phyloP scores from a whole-genome alignment of 495 filamentous ascomycete species.

The Penicillium dipodomyicola region DNA sequence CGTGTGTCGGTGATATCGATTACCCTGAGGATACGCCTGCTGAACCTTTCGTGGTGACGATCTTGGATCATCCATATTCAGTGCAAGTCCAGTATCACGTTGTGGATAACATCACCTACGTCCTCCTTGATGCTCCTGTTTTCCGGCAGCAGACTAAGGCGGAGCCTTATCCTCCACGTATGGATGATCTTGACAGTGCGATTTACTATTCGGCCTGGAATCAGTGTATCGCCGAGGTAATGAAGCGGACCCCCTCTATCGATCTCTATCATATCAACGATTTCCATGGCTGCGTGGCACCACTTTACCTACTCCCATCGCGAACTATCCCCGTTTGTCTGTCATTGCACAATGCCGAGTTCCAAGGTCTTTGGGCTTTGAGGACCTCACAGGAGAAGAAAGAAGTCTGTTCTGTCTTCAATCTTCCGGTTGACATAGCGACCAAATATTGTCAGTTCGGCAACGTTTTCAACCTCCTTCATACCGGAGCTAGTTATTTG shows the following conservation, averaged over 20 bases:
- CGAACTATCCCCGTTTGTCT: conserved; percentile 48
- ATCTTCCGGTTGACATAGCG: conserved; percentile 46
- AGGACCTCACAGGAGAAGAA: conserved; percentile 60
- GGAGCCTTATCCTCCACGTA: conserved; percentile 67
- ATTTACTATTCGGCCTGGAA: conserved; percentile 76
- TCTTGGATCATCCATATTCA: conserved; percentile 61
- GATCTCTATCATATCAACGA: conserved; percentile 81
- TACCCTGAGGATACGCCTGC: conserved; percentile 60
- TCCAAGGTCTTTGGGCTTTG: conserved; percentile 76
- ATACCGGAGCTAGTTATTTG: conserved; percentile 69
- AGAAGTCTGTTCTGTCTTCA: conserved; percentile 71
- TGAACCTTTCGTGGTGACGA: conserved; percentile 61
- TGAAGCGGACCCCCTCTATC: conserved; percentile 56
- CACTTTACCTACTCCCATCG: conserved; percentile 66
- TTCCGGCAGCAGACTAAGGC: conserved; percentile 68
- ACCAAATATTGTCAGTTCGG: conserved; percentile 65
- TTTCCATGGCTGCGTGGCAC: conserved; percentile 72
- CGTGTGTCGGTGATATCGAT: conserved; percentile 65
- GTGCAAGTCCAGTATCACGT: conserved; percentile 66
- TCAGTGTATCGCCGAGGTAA: conserved; percentile 62
- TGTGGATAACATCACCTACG: conserved; percentile 68
- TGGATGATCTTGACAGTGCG: conserved; percentile 71
- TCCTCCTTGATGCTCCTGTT: conserved; percentile 66
- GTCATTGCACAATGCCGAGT: conserved; percentile 67
- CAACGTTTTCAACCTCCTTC: conserved; percentile 67